Conservation (phyloP, 1,139 yeast species). For the Wickerhamomyces sp. region DNA sequence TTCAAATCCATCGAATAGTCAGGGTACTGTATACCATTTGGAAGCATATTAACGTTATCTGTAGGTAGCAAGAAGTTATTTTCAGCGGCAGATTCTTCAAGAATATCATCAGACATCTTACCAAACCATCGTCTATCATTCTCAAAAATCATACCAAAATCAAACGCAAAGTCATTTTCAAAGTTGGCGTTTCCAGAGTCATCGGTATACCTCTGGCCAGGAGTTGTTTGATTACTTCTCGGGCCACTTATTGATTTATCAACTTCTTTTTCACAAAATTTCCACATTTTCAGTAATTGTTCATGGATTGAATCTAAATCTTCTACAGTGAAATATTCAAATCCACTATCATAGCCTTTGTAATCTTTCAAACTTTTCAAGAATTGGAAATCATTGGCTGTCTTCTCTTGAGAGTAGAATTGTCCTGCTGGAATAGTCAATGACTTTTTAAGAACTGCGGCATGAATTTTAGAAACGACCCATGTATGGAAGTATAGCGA, state of each 20-base stretch:
- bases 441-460: not conserved
- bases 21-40: too few relatives aligned
- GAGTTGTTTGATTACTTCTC: too few relatives aligned
- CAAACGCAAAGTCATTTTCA: not conserved
- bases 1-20: too few relatives aligned
- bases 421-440: not conserved
- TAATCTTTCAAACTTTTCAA: not conserved
- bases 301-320: not conserved
- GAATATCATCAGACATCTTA: not conserved
- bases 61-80: too few relatives aligned
- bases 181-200: not conserved
- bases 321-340: not conserved
- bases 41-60: too few relatives aligned
- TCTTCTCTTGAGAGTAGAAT: not conserved
- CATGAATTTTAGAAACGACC: not conserved
- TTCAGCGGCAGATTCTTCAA: not conserved
- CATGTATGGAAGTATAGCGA: slow-evolving; percentile 1
- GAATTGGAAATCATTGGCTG: not conserved
- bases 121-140: not conserved
- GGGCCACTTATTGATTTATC: too few relatives aligned
- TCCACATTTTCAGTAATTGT: not conserved
- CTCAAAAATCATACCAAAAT: not conserved
- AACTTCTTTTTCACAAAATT: not conserved
- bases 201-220: too few relatives aligned
- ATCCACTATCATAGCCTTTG: not conserved